Conservation (phyloP, 192 early-diverging fungal genomes). For the Rhizoclosmatium globosum region DNA sequence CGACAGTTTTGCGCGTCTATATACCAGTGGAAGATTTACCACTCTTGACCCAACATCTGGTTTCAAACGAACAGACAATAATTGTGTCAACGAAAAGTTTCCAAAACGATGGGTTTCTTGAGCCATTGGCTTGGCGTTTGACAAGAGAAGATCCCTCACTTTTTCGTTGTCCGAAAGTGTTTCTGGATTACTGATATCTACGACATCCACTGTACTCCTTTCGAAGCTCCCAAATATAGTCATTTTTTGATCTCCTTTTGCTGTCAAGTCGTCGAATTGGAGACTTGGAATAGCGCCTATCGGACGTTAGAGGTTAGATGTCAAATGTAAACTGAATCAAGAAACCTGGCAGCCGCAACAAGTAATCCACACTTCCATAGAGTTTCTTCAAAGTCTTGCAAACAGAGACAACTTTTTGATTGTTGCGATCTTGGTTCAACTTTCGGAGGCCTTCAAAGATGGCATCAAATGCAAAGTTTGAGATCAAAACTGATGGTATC, state of each 20-base stretch:
- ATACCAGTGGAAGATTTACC: conserved; percentile 47
- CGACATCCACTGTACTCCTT: neutral
- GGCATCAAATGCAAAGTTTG: conserved; percentile 64
- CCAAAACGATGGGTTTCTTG: too few species aligned
- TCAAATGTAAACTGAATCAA: too few species aligned
- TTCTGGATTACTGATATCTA: too few species aligned
- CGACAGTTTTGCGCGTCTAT: conserved; percentile 35
- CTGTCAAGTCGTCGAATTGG: neutral
- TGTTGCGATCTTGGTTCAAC: too few species aligned
- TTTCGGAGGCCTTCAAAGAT: conserved; percentile 48
- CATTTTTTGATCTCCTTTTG: too few species aligned
- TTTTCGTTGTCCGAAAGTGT: too few species aligned
- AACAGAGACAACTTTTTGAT: conserved; percentile 18
- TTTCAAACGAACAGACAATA: neutral
- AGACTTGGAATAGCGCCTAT: conserved; percentile 14
- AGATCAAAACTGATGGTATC: conserved; percentile 50
- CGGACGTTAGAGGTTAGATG: neutral
- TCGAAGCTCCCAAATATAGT: conserved; percentile 6
- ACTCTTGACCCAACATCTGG: neutral
- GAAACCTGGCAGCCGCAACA: conserved; percentile 56
- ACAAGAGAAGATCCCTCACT: too few species aligned
- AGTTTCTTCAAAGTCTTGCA: conserved; percentile 28
- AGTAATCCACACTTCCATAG: conserved; percentile 42
- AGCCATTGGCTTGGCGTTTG: too few species aligned
- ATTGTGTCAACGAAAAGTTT: too few species aligned